Percentiles rank a stretch among this genome's conserved stretches.
phyloP scores from a whole-genome alignment of 345 rosid genomes.

The Populus alba region DNA sequence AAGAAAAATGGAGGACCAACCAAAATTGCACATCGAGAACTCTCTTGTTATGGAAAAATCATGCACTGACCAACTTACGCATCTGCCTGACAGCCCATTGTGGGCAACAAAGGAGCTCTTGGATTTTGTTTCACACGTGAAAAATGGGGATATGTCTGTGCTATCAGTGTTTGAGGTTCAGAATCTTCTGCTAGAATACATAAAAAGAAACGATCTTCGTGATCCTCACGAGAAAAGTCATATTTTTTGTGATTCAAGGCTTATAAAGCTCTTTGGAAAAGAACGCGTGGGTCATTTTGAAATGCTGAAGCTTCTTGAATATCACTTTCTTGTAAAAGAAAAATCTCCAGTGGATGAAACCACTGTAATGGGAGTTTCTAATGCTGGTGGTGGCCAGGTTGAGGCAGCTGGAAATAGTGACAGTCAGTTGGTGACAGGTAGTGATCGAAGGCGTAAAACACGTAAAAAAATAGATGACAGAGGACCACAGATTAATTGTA shows the following conservation, averaged over 20 bases:
- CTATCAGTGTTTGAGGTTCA: slow-evolving; percentile 66
- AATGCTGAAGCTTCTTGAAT: slow-evolving; percentile 85
- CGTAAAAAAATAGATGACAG: slow-evolving; percentile 51
- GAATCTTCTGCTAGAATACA: slow-evolving; percentile 67
- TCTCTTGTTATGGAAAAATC: slow-evolving; percentile 19
- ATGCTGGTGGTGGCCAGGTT: slow-evolving; percentile 34
- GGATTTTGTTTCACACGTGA: slow-evolving; percentile 76
- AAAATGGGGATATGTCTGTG: slow-evolving; percentile 60
- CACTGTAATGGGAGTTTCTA: slow-evolving; percentile 30
- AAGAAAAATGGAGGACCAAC: slow-evolving; percentile 45
- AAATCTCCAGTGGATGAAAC: slow-evolving; percentile 31
- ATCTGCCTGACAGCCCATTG: slow-evolving; percentile 31
- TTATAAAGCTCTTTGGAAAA: slow-evolving; percentile 65
- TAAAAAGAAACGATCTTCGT: slow-evolving; percentile 61
- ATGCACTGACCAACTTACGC: slow-evolving; percentile 24
- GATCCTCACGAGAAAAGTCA: slow-evolving; percentile 70
- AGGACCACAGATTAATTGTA: slow-evolving; percentile 26
- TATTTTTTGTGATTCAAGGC: slow-evolving; percentile 73
- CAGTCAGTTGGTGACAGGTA: slow-evolving; percentile 22
- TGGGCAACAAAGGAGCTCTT: slow-evolving; percentile 92
- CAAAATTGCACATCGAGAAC: slow-evolving; percentile 29
- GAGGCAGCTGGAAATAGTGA: slow-evolving; percentile 34
- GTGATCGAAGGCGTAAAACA: slow-evolving; percentile 51
- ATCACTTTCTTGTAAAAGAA: slow-evolving; percentile 62
- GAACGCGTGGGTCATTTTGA: slow-evolving; percentile 70